Base-by-base conservation (phyloP, 108 stramenopile genomes). In the Conticribra weissflogii region DNA sequence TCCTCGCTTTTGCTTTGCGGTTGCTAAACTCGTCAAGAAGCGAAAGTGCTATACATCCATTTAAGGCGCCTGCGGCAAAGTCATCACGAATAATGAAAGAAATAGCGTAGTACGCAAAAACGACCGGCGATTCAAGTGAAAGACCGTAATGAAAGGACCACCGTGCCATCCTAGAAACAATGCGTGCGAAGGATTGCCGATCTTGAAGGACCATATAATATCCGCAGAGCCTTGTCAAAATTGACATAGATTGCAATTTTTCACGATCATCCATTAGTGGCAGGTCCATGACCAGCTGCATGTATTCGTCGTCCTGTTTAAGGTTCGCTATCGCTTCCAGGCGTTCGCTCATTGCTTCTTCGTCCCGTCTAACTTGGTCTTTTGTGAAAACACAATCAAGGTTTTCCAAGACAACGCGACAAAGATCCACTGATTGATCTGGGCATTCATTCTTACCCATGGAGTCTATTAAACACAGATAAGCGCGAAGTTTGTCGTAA, bases 221-320 rank as follows among this genome's bases (percentile, higher is more conserved):
- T 16, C 3, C 36, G 7, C 36, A 36, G 14, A 55, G 54, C 28
- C 61, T 46, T 28, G 46, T 48, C 61, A 62, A 48, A 27, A 62
- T 16, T 25, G 47, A 48, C 16, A 48, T 29, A 14, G 46, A 21
- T 48, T 62, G 24, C 3, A 48, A 29, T 21, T 62, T 62, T 33
- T 62, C 61, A 48, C 61, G 44, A 48, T 62, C 61, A 4, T 62
- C 61, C 61, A 62, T 62, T 62, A 45, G 47, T 17, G 61, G 61
- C 46, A 62, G 28, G 22, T 27, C 61, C n/a, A n/a, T n/a, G 9
- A 48, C 25, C 2, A 62, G 28, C 14, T 48, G 5, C 7, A 47
- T 24, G 29, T 29, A 8, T 48, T 18, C 47, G 27, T 46, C 61
- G 47, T 48, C 46, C 25, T 62, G 47, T 9, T 25, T 48, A 2